phyloP scores from a whole-genome alignment of 2,329 filamentous ascomycete genomes.

The Botrytis sinoallii region DNA sequence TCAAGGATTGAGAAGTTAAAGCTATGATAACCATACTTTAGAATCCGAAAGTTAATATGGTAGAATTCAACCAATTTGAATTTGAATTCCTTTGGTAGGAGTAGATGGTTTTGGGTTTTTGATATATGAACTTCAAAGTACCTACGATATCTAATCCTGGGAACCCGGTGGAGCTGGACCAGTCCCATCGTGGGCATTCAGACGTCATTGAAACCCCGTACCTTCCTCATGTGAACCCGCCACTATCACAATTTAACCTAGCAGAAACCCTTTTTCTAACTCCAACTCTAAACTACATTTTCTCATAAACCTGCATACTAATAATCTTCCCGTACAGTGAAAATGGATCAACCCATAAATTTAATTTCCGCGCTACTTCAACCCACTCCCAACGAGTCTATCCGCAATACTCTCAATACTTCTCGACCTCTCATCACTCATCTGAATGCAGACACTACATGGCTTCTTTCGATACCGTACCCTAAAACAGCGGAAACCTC shows the following conservation, averaged over 20 bases:
- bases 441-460: constrained; percentile 65
- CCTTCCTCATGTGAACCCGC: background rate
- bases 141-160: background rate
- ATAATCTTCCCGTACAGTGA: background rate
- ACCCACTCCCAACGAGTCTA: background rate
- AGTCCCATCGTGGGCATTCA: background rate
- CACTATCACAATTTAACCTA: background rate
- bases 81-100: too few relatives aligned
- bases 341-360: constrained; percentile 7
- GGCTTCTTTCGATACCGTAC: constrained; percentile 62
- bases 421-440: constrained; percentile 57
- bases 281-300: background rate
- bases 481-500: constrained; percentile 36
- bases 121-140: background rate
- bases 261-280: background rate
- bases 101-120: background rate
- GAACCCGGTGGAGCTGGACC: constrained; percentile 1
- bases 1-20: too few relatives aligned
- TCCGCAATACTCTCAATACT: background rate
- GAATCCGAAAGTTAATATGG: too few relatives aligned
- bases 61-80: too few relatives aligned
- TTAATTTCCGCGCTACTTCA: background rate
- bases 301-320: background rate
- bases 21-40: too few relatives aligned
- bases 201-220: background rate